A percentile compares a stretch with the other conserved stretches of the same genome.
phyloP scores from a whole-genome alignment of 768 basidiomycete species.

The Zangia roseola region DNA sequence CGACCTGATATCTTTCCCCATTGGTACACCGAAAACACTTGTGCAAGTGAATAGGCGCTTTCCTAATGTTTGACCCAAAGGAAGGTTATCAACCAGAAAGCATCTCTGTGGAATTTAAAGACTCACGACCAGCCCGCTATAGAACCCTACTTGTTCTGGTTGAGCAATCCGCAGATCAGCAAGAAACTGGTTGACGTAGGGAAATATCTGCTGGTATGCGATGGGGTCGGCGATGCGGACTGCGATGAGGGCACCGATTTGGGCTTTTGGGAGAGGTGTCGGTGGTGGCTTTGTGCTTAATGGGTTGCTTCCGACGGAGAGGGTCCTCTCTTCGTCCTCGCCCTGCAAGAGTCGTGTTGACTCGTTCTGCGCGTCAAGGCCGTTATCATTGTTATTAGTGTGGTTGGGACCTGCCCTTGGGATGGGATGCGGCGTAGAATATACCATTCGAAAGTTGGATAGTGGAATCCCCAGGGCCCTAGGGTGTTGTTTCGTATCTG shows the following conservation, averaged over 20 bases:
- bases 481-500: no score
- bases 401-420: not conserved
- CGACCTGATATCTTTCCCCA: constrained; percentile 60
- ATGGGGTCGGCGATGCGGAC: constrained; percentile 59
- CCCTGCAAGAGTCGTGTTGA: constrained; percentile 13
- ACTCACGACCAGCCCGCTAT: constrained; percentile 59
- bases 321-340: constrained; percentile 8
- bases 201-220: constrained; percentile 59
- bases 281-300: not conserved
- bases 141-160: constrained; percentile 58
- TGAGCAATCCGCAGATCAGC: constrained; percentile 50
- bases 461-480: not conserved
- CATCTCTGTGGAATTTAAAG: no score
- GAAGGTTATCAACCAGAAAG: not conserved
- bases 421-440: not conserved
- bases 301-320: not conserved
- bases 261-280: constrained; percentile 43
- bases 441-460: not conserved
- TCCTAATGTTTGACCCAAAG: constrained; percentile 39
- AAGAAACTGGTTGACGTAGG: constrained; percentile 68
- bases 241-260: constrained; percentile 38
- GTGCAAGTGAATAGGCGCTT: constrained; percentile 58
- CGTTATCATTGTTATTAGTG: not conserved
- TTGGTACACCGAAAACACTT: constrained; percentile 58
- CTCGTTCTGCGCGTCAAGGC: not conserved